phyloP scores from a whole-genome alignment of 1,284 basidiomycete species.

The Leccinum pallidistipes region DNA sequence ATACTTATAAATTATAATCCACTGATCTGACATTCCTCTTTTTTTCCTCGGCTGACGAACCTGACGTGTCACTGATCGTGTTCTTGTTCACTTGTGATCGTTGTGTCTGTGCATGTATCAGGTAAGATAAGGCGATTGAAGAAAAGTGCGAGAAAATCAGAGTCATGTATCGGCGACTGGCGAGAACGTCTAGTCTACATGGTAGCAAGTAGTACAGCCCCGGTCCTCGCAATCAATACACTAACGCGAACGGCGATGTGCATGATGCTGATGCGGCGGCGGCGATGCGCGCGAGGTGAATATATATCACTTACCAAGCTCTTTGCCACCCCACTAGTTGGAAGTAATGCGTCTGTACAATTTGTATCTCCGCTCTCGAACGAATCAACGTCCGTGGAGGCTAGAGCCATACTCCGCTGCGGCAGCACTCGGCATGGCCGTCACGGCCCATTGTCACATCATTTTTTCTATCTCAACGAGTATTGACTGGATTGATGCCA shows the following conservation, averaged over 20 bases:
- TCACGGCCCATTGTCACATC: no score
- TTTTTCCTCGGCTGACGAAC: background rate
- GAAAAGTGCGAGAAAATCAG: background rate
- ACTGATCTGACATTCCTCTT: background rate
- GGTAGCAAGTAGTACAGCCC: background rate
- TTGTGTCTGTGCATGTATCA: background rate
- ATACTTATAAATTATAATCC: background rate
- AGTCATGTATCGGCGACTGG: background rate
- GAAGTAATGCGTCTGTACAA: no score
- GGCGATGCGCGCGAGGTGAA: slow-evolving; percentile 6
- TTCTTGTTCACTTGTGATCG: background rate
- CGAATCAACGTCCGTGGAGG: no score
- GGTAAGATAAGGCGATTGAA: background rate
- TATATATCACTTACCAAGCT: background rate
- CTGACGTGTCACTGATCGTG: background rate
- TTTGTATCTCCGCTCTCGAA: no score
- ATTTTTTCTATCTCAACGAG: no score
- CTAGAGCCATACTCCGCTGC: no score
- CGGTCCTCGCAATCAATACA: background rate
- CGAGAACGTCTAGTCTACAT: background rate
- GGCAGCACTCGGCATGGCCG: no score
- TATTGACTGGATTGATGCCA: no score
- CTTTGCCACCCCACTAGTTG: no score
- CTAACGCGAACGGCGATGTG: background rate
- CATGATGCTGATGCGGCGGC: background rate